Conservation (phyloP, 2,329 filamentous ascomycete species). For the Aphanocladium album region DNA sequence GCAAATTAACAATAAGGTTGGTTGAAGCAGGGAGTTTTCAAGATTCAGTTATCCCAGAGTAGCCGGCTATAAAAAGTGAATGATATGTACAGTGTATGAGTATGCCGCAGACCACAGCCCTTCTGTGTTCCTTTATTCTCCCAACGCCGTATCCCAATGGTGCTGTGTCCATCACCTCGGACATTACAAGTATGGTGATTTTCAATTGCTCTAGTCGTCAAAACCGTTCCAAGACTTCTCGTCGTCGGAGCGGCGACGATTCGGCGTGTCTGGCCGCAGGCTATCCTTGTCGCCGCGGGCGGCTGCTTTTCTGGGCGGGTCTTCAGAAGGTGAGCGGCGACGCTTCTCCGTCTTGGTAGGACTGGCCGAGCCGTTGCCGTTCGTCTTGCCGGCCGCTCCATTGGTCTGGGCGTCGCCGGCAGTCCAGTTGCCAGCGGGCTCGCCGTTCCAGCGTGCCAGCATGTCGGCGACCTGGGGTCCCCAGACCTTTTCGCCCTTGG, state of each 20-base stretch:
- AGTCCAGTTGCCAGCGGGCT: constrained; percentile 24
- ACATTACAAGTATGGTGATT: not conserved
- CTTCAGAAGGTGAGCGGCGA: constrained; percentile 24
- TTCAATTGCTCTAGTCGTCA: constrained; percentile 25
- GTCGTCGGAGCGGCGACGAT: constrained; percentile 27
- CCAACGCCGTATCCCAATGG: not conserved
- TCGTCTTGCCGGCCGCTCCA: constrained; percentile 13
- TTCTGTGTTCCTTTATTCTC: not conserved
- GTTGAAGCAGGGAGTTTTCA: not conserved
- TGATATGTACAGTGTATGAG: constrained; percentile 4
- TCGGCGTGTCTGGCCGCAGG: constrained; percentile 14
- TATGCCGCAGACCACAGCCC: not conserved
- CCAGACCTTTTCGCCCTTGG: constrained; percentile 75
- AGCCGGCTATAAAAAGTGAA: not conserved
- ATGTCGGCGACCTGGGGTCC: constrained; percentile 61
- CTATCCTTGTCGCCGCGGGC: constrained; percentile 15
- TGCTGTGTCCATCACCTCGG: not conserved
- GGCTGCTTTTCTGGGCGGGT: constrained; percentile 27
- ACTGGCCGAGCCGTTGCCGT: constrained; percentile 8
- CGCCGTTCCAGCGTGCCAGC: constrained; percentile 39
- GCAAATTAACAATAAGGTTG: not conserved
- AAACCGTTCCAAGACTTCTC: constrained; percentile 41
- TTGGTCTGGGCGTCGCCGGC: constrained; percentile 16
- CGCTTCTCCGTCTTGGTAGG: constrained; percentile 24
- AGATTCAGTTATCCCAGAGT: not conserved